Evolutionary conservation across 805 yeast genomes (phyloP).

Genomic region (Hanseniaspora occidentalis): DNA sequence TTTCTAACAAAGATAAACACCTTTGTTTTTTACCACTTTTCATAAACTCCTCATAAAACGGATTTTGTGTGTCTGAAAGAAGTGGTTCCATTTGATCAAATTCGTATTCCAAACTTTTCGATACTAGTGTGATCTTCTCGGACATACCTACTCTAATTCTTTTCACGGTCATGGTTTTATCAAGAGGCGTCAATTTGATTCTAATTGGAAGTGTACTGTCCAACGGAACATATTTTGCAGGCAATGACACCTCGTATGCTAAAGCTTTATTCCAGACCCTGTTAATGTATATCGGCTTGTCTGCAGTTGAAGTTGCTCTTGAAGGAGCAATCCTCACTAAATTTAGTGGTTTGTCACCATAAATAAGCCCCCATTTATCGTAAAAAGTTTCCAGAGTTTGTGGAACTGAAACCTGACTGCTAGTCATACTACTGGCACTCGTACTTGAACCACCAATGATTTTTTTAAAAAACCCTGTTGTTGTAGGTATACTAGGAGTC

Average conservation of each 20-base stretch:
- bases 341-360: constrained; percentile 23
- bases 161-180: constrained; percentile 48
- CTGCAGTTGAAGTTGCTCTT: constrained; percentile 28
- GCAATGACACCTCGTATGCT: constrained; percentile 60
- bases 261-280: constrained; percentile 62
- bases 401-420: background rate
- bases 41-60: constrained; percentile 22
- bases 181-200: constrained; percentile 54
- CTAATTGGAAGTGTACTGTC: constrained; percentile 49
- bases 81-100: constrained; percentile 36
- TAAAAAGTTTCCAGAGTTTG: background rate
- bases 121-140: constrained; percentile 52
- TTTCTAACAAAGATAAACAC: constrained; percentile 46
- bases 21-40: constrained; percentile 32
- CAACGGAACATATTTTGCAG: constrained; percentile 53
- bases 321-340: constrained; percentile 31
- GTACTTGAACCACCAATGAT: background rate
- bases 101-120: constrained; percentile 40
- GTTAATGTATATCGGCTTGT: constrained; percentile 67
- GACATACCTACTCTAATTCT: constrained; percentile 53
- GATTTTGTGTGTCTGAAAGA: constrained; percentile 21
- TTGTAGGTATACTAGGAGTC: constrained; percentile 4
- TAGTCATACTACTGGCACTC: background rate
- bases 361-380: constrained; percentile 9
- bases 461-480: constrained; percentile 1